Base-by-base conservation (phyloP, 1,139 yeast genomes). In the Pichia cactophila region DNA sequence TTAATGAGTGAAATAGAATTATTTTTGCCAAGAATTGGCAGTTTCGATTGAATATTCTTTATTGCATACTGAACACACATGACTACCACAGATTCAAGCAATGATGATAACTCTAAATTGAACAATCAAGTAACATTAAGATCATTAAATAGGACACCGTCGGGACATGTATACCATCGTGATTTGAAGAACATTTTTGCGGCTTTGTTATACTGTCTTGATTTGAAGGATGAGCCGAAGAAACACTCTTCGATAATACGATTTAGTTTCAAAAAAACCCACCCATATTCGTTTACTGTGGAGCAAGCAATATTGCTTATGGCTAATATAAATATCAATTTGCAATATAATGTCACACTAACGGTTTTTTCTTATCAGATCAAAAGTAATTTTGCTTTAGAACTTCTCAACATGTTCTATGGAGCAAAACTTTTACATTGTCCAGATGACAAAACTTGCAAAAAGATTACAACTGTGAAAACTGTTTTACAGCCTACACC, bases 401-500 rank as follows among this genome's bases (percentile, higher is more conserved):
- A 71, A 0, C 64, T 86, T 23, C 56, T 89, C 11, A 68, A 68
- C 33, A 67, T 71, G 26, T 87, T 86, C 61, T 80, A 80, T 70
- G 70, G 70, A 1, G 86, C 94, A 0, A 82, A 80, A 52, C 67
- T 89, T 5, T 58, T 90, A 11, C 96, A 89, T 61, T 78, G 81
- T 26, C 96, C 96, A 0, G 76, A 78, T 8, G 90, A 85, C 56
- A 72, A 94, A 57, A 83, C 94, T 0, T 62, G 81, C 47, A 57
- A 64, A n/a, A 68, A 61, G 43, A 73, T 81, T 2, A 74, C 74
- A 49, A 26, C n/a, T 65, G 60, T 3, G 62, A 67, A 43, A 1
- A 68, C 71, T 0, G 50, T 69, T 4, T 62, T 89, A 36, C 97
- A 90, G 60, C 95, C 96, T 5, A 88, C 97, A 0, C 92, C 97